Percentiles rank a stretch among this genome's conserved stretches.
These are phyloP conservation scores for Zygosaccharomyces sapae DNA, from an alignment of 1,139 yeast genomes.

Conservation along the genomic window DNA sequence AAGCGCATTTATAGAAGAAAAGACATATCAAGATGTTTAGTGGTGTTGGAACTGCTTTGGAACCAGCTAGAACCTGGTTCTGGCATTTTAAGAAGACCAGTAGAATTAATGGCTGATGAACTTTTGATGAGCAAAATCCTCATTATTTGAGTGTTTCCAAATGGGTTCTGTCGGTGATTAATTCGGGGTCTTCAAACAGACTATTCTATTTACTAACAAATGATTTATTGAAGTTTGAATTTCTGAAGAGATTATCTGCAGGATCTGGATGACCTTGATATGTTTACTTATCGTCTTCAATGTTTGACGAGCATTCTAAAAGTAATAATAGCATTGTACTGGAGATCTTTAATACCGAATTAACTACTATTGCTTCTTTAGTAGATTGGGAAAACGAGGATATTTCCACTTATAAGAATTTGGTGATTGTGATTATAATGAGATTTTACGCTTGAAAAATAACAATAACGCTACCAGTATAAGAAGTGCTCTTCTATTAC, in stretches of 20 bases:
- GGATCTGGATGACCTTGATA: constrained; percentile 51
- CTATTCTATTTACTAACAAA: constrained; percentile 48
- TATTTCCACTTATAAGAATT: constrained; percentile 59
- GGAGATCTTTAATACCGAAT: constrained; percentile 50
- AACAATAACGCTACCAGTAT: constrained; percentile 36
- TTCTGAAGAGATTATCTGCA: constrained; percentile 26
- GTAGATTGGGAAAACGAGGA: constrained; percentile 42
- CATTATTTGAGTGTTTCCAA: constrained; percentile 47
- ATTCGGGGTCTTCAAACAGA: constrained; percentile 55
- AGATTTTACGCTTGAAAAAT: constrained; percentile 41
- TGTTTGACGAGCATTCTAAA: constrained; percentile 50
- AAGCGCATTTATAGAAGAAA: constrained; percentile 45
- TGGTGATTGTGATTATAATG: constrained; percentile 46
- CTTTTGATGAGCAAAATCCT: constrained; percentile 43
- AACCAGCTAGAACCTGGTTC: constrained; percentile 47
- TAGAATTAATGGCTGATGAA: constrained; percentile 67
- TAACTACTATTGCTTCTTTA: constrained; percentile 46
- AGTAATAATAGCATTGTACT: constrained; percentile 43
- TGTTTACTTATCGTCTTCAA: constrained; percentile 54
- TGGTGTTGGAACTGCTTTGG: constrained; percentile 58
- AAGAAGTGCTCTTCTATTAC: constrained; percentile 41
- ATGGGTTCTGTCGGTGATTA: constrained; percentile 53
- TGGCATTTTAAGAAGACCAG: constrained; percentile 54
- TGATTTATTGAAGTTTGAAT: constrained; percentile 27
- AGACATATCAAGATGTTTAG: constrained; percentile 39